A percentile compares a stretch with the other conserved stretches of the same genome.
Conservation (phyloP, 805 yeast species). For the Wickerhamiella musiphila region DNA sequence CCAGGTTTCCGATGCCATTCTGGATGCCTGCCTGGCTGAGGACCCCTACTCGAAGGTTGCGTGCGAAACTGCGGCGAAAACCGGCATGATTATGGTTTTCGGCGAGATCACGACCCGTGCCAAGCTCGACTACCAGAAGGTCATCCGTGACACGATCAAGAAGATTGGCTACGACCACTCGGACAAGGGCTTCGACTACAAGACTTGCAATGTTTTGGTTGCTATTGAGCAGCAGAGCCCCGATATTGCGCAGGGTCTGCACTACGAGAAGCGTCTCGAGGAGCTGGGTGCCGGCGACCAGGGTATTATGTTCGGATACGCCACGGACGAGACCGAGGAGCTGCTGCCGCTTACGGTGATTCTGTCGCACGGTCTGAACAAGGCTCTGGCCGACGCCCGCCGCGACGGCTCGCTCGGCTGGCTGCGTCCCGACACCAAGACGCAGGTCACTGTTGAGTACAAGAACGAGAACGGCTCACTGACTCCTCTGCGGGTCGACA, state of each 20-base stretch:
- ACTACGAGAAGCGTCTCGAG: constrained; percentile 85
- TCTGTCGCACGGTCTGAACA: constrained; percentile 89
- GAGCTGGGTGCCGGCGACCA: constrained; percentile 99
- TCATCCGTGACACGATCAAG: constrained; percentile 95
- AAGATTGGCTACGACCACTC: constrained; percentile 95
- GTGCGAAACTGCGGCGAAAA: constrained; percentile 97
- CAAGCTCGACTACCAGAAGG: constrained; percentile 85
- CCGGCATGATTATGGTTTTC: constrained; percentile 98
- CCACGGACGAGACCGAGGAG: constrained; percentile 97
- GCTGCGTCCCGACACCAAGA: constrained; percentile 99
- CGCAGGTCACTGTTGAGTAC: constrained; percentile 98
- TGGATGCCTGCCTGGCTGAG: constrained; percentile 88
- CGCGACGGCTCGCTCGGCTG: constrained; percentile 87
- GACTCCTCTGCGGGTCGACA: constrained; percentile 90
- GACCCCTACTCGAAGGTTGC: constrained; percentile 98
- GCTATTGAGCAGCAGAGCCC: constrained; percentile 99
- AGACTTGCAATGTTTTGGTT: constrained; percentile 96
- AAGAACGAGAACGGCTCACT: constrained; percentile 88
- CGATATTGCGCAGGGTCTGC: constrained; percentile 98
- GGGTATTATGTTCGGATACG: constrained; percentile 99
- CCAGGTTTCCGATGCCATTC: constrained; percentile 95
- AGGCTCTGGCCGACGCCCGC: constrained; percentile 93
- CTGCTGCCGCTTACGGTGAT: constrained; percentile 87
- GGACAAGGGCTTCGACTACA: constrained; percentile 95
- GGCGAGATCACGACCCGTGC: constrained; percentile 99